Conservation (phyloP, 805 yeast species). For the Saturnispora galanensis region DNA sequence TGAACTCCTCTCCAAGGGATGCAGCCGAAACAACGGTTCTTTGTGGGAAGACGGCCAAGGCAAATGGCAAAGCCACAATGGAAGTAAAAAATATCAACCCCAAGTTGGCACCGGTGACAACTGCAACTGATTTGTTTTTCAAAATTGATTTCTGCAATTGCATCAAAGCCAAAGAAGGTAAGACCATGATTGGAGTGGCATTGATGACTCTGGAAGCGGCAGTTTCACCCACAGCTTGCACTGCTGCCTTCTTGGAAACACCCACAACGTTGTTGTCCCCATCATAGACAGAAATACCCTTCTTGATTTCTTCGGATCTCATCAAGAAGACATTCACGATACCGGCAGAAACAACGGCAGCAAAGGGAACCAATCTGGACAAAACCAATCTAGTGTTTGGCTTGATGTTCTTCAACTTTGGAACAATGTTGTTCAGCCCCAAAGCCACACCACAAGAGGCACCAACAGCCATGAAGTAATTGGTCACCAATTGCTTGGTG, state of each 20-base stretch:
- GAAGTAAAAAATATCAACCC: slow-evolving; percentile 83
- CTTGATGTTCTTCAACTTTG: slow-evolving; percentile 61
- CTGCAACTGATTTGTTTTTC: slow-evolving; percentile 54
- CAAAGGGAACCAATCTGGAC: slow-evolving; percentile 90
- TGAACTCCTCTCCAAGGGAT: slow-evolving; percentile 57
- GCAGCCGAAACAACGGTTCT: slow-evolving; percentile 51
- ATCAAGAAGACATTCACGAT: slow-evolving; percentile 90
- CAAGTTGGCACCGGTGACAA: slow-evolving; percentile 65
- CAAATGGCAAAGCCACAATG: slow-evolving; percentile 84
- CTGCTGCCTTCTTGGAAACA: slow-evolving; percentile 76
- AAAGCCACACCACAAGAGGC: slow-evolving; percentile 95
- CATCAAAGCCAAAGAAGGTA: slow-evolving; percentile 83
- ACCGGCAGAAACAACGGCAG: slow-evolving; percentile 98
- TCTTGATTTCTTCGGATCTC: slow-evolving; percentile 90
- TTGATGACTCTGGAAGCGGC: slow-evolving; percentile 91
- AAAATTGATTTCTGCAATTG: slow-evolving; percentile 63
- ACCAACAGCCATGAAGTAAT: slow-evolving; percentile 79
- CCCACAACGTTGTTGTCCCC: slow-evolving; percentile 57
- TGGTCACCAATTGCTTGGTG: slow-evolving; percentile 63
- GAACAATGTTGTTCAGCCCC: slow-evolving; percentile 88
- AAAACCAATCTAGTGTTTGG: slow-evolving; percentile 62
- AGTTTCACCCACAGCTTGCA: slow-evolving; percentile 92
- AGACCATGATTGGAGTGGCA: slow-evolving; percentile 95
- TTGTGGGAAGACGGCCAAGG: slow-evolving; percentile 93
- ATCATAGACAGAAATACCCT: slow-evolving; percentile 69